Base-by-base conservation (phyloP, 768 basidiomycete genomes). In the Neoboletus subvelutipes region DNA sequence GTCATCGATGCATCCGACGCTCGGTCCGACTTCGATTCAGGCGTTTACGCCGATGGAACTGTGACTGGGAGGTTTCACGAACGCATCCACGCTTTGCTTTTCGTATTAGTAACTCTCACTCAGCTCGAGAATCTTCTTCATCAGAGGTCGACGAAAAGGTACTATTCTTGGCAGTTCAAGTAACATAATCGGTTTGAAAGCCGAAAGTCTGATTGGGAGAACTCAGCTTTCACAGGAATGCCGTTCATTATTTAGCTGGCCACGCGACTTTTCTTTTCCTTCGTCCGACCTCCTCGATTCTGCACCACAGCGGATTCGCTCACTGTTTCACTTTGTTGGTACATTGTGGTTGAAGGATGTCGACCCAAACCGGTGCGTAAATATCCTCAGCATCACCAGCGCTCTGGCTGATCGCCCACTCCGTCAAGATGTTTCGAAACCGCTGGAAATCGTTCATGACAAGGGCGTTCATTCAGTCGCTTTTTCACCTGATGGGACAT, bases 401-500 rank as follows among this genome's bases (percentile, higher is more conserved):
- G 4, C 37, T 50, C 18, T 15, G 9, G 6, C 24, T 54, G 10
- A 58, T 24, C 33, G 7, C 17, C 17, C 18, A 33, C 40, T 26
- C 28, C 13, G 0, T 33, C 20, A 58, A 62, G 61, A 26, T 36
- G 15, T n/a, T n/a, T 40, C 41, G 12, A 48, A 63, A 22, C 52
- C 36, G 4, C 49, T 58, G 34, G 56, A 62, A 52, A 58, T 58
- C 20, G 18, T 29, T 24, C 49, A 54, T n/a, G 11, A 48, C 33
- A 24, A 31, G 9, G 20, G 24, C 3, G 47, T 63, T n/a, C 63
- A 59, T 20, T 55, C 61, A 5, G 53, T 59, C 28, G 42, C 57
- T 28, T 64, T 63, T 39, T 59, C 62, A 11, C 62, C 57, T 5
- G 62, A 63, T 11, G 62, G 62, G 20, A 39, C 42, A 17, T 59